A percentile compares a stretch with the other conserved stretches of the same genome.
phyloP scores from a whole-genome alignment of 1,284 basidiomycete genomes.

The Melampsora americana region DNA sequence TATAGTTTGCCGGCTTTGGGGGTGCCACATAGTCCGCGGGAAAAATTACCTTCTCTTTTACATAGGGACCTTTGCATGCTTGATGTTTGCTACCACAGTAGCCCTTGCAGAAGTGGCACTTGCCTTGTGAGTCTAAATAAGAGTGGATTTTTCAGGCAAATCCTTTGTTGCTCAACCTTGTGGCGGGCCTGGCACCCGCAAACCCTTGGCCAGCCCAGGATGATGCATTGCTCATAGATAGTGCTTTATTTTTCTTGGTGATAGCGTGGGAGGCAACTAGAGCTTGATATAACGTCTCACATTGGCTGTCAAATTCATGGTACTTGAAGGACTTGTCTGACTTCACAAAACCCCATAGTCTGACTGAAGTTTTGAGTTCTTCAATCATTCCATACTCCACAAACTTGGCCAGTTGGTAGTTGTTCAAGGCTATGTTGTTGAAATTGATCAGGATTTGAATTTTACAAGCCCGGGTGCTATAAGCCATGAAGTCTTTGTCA shows the following conservation, averaged over 20 bases:
- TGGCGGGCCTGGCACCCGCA: neutral
- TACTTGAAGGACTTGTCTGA: neutral
- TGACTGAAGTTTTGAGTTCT: neutral
- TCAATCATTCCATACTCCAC: neutral
- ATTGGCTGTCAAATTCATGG: neutral
- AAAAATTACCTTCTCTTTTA: neutral
- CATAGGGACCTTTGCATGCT: too few relatives aligned
- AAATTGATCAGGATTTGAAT: constrained; percentile 16
- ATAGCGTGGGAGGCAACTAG: neutral
- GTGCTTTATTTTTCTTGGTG: neutral
- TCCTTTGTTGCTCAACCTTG: neutral
- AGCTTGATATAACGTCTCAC: neutral
- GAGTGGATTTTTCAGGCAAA: constrained; percentile 10
- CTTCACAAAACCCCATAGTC: neutral
- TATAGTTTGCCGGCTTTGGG: neutral
- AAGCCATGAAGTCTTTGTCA: neutral
- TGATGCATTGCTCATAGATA: neutral
- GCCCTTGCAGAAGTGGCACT: constrained; percentile 8
- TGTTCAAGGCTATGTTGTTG: neutral
- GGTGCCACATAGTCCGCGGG: neutral
- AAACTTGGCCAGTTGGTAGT: neutral
- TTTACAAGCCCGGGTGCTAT: neutral
- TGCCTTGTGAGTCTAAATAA: constrained; percentile 3
- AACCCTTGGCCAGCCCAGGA: neutral
- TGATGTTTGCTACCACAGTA: neutral